These are phyloP conservation scores for Zasmidium cellare DNA, from an alignment of 2,329 filamentous ascomycete species.

Conservation along the genomic window DNA sequence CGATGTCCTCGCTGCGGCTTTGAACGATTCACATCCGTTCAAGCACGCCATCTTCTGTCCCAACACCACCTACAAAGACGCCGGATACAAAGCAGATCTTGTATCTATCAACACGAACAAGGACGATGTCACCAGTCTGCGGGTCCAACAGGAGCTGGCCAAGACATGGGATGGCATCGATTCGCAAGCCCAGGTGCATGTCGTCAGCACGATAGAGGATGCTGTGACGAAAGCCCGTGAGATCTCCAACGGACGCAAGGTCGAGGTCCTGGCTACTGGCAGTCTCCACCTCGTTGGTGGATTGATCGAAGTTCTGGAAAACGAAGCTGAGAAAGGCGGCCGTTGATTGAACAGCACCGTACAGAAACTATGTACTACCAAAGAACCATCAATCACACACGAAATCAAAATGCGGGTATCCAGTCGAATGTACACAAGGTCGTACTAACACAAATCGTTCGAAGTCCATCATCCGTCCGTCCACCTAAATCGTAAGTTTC, in stretches of 20 bases:
- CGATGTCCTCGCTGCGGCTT: slow-evolving; percentile 49
- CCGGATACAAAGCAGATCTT: slow-evolving; percentile 64
- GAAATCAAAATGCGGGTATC: background rate
- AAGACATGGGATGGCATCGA: slow-evolving; percentile 60
- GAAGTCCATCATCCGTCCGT: background rate
- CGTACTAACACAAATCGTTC: background rate
- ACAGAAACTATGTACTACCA: background rate
- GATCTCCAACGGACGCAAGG: slow-evolving; percentile 40
- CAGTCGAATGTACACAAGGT: background rate
- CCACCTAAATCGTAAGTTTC: background rate
- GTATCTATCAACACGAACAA: slow-evolving; percentile 62
- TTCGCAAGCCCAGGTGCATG: slow-evolving; percentile 54
- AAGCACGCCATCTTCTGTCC: slow-evolving; percentile 77
- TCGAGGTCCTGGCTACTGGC: slow-evolving; percentile 73
- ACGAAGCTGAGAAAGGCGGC: slow-evolving; percentile 24
- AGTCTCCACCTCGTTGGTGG: slow-evolving; percentile 84
- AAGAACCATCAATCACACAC: background rate
- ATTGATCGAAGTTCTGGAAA: slow-evolving; percentile 70
- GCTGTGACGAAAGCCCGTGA: slow-evolving; percentile 61
- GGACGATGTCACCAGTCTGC: slow-evolving; percentile 57
- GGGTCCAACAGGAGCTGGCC: slow-evolving; percentile 69
- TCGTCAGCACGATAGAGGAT: slow-evolving; percentile 67
- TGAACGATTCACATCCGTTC: slow-evolving; percentile 55
- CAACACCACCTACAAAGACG: slow-evolving; percentile 66
- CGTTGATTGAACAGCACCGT: background rate